Percentiles rank a stretch among this genome's conserved stretches.
Evolutionary conservation across 2,329 filamentous ascomycete species (phyloP).

Genomic region (Talaromyces rugulosus): DNA sequence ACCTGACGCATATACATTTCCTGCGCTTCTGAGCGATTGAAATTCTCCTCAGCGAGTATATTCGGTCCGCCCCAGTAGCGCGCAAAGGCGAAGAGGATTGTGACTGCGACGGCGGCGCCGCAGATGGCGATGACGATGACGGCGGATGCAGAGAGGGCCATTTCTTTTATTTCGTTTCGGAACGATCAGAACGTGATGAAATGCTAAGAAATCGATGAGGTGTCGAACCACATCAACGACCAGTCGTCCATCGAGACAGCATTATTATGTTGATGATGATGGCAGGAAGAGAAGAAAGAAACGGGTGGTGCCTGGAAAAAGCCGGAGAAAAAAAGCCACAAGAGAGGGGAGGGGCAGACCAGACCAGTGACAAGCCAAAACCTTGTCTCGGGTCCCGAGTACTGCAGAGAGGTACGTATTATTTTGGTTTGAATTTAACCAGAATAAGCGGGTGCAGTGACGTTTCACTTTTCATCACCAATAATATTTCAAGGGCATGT

Average conservation of each 20-base stretch:
- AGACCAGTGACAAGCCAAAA: not conserved
- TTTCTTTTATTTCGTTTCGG: not conserved
- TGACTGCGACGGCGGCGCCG: constrained; percentile 5
- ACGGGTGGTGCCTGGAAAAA: not conserved
- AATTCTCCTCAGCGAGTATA: not conserved
- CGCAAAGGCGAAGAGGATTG: constrained; percentile 13
- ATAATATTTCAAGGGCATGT: not conserved
- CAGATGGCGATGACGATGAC: constrained; percentile 14
- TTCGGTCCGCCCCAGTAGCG: constrained; percentile 4
- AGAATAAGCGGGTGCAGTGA: too few species aligned
- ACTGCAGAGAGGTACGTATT: not conserved
- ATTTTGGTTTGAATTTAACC: not conserved
- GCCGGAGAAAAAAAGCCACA: not conserved
- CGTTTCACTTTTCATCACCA: not conserved
- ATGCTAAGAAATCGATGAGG: too few species aligned
- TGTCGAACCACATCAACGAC: not conserved
- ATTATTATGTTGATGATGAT: not conserved
- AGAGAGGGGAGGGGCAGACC: too few species aligned
- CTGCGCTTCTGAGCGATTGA: constrained; percentile 5
- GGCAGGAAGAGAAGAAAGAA: not conserved
- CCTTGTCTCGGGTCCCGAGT: too few species aligned
- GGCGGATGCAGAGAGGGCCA: constrained; percentile 9
- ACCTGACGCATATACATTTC: constrained; percentile 13
- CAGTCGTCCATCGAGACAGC: not conserved
- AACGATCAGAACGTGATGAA: not conserved